Evolutionary conservation across 257 asterid genomes (phyloP), one percentile per base, ranked within the genome.

Genomic region (Orobanche coerulescens): DNA sequence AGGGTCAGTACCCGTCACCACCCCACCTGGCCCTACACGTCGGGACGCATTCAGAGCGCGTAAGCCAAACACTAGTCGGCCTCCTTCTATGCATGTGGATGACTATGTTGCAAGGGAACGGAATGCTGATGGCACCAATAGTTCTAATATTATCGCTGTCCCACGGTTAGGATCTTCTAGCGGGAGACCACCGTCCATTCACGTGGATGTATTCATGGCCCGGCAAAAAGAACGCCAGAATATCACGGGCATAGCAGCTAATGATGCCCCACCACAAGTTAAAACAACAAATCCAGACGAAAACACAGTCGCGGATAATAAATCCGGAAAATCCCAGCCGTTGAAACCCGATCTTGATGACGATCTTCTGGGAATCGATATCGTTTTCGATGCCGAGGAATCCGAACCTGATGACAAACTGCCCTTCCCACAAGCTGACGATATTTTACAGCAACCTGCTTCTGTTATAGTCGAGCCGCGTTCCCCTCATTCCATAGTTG

Each of bases 11-110:
- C 88, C 93, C 3, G 73, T 82, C 66, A 60, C 77, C 22, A 72
- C 81, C 6, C 73, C 94, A 39, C 69, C 94, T 15, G 98, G 81
- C 61, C 95, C 94, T 18, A 76, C 93, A 40, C 92, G 96, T 7
- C 85, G 98, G 65, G 98, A 92, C 73, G 75, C 84, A 63, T 92
- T 92, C 73, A 82, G 98, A 65, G 95, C 82, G 77, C 98, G 98
- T 59, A 92, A 92, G 81, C 95, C 95, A 25, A 92, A 92, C 81
- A 92, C 97, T 40, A 92, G 98, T 80, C 82, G 97, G 55, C 95
- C 98, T 57, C 98, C 98, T 67, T 92, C 98, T 65, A 92, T 92
- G 98, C 98, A 92, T 54, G 97, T 90, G 57, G 97, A 90, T 75
- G 97, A 87, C 83, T 90, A 87, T 75, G 97, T 90, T 66, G 93